Conservation (phyloP, 225 moss, liverwort and hornwort species). For the Thuidium tamariscinum region DNA sequence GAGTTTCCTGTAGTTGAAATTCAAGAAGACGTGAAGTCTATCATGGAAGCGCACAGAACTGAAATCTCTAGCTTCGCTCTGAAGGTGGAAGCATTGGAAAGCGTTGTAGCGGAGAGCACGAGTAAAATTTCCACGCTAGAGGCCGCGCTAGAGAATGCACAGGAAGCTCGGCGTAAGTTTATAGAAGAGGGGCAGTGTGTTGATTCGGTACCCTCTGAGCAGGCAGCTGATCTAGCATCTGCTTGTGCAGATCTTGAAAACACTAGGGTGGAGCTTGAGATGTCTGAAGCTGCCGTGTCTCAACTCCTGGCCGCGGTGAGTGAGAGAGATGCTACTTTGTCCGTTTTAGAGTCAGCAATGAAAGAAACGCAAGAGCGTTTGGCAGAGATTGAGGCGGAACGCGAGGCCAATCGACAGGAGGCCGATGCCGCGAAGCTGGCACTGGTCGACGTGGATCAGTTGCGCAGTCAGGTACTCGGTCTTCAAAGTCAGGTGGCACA, state of each 20-base stretch:
- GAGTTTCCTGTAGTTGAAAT: slow-evolving; percentile 37
- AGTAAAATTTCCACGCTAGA: slow-evolving; percentile 1
- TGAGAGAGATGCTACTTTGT: slow-evolving; percentile 33
- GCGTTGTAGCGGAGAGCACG: slow-evolving; percentile 15
- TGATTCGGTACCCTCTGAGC: slow-evolving; percentile 3
- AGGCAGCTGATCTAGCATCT: slow-evolving; percentile 30
- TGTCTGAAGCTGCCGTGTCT: slow-evolving; percentile 51
- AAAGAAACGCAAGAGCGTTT: slow-evolving; percentile 9
- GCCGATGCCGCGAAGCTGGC: not conserved
- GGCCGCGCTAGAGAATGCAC: slow-evolving; percentile 19
- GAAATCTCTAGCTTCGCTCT: slow-evolving; percentile 15
- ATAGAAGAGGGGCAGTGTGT: slow-evolving; percentile 7
- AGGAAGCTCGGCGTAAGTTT: not conserved
- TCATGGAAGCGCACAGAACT: slow-evolving; percentile 18
- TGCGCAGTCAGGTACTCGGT: slow-evolving; percentile 15
- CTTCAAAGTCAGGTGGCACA: slow-evolving; percentile 37
- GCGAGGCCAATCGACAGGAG: not conserved
- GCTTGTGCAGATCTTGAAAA: slow-evolving; percentile 24
- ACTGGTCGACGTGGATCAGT: slow-evolving; percentile 8
- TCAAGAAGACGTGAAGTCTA: slow-evolving; percentile 27
- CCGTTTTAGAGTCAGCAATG: slow-evolving; percentile 10
- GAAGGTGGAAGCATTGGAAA: slow-evolving; percentile 19
- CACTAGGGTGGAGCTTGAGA: slow-evolving; percentile 43
- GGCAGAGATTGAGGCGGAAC: slow-evolving; percentile 11
- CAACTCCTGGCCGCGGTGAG: slow-evolving; percentile 31